Conservation (phyloP, 768 basidiomycete species). For the Podaxis sp. region DNA sequence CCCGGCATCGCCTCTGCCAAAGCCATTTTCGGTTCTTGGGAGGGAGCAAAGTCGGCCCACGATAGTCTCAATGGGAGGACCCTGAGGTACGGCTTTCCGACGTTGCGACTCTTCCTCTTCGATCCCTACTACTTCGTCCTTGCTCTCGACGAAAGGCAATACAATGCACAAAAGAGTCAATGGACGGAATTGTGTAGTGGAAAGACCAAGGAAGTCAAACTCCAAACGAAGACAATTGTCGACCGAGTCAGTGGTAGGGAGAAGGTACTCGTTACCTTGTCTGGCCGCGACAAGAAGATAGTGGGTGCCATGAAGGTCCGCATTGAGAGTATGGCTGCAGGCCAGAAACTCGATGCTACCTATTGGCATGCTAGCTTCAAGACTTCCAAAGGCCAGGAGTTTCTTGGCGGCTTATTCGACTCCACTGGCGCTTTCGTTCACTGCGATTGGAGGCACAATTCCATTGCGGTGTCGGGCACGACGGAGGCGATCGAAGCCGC, state of each 20-base stretch:
- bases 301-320: slow-evolving; percentile 59
- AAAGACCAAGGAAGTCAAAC: slow-evolving; percentile 25
- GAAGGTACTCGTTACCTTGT: slow-evolving; percentile 38
- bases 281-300: slow-evolving; percentile 50
- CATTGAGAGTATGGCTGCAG: slow-evolving; percentile 51
- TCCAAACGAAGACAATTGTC: slow-evolving; percentile 25
- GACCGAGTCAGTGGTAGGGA: slow-evolving; percentile 21
- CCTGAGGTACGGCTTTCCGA: slow-evolving; percentile 28
- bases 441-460: slow-evolving; percentile 41
- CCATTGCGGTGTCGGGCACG: slow-evolving; percentile 47
- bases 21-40: slow-evolving; percentile 48
- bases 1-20: slow-evolving; percentile 24
- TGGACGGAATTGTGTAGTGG: slow-evolving; percentile 46
- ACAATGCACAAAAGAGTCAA: slow-evolving; percentile 43
- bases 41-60: slow-evolving; percentile 40
- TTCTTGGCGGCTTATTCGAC: slow-evolving; percentile 31
- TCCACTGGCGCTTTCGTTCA: slow-evolving; percentile 41
- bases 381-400: slow-evolving; percentile 25
- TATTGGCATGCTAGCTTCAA: slow-evolving; percentile 51
- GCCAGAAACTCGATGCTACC: slow-evolving; percentile 41
- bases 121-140: slow-evolving; percentile 51
- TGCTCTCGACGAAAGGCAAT: slow-evolving; percentile 45
- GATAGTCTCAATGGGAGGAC: slow-evolving; percentile 32
- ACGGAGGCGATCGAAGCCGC: slow-evolving; percentile 37
- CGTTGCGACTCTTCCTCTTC: slow-evolving; percentile 40